Conservation (phyloP, 352 stramenopile genomes). For the Halophytophthora polymorphica region DNA sequence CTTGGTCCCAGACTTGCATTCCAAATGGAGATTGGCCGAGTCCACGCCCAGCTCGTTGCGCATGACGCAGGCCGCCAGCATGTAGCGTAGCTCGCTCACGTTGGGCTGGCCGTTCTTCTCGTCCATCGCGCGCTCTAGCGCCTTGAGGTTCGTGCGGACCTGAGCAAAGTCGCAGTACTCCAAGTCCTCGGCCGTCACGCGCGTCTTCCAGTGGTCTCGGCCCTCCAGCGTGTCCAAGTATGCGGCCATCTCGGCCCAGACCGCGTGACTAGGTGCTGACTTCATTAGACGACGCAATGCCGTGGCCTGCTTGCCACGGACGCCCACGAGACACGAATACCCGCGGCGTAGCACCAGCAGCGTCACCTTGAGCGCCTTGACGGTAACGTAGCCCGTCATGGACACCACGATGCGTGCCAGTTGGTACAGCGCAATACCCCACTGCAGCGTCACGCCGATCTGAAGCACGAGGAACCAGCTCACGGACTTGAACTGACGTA, state of each 20-base stretch:
- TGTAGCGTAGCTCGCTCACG: constrained; percentile 53
- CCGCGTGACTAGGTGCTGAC: constrained; percentile 34
- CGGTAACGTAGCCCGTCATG: constrained; percentile 44
- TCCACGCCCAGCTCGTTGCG: constrained; percentile 68
- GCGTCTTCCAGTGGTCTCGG: constrained; percentile 59
- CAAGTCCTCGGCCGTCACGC: constrained; percentile 40
- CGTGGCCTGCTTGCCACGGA: constrained; percentile 48
- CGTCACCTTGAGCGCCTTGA: constrained; percentile 55
- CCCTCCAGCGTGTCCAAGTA: constrained; percentile 59
- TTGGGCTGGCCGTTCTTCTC: constrained; percentile 25
- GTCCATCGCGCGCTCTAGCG: constrained; percentile 25
- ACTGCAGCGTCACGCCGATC: constrained; percentile 56
- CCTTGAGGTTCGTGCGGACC: constrained; percentile 35
- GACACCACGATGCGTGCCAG: constrained; percentile 57
- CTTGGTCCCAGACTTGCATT: constrained; percentile 64
- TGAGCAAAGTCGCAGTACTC: constrained; percentile 68
- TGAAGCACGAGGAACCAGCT: constrained; percentile 63
- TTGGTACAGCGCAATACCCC: constrained; percentile 66
- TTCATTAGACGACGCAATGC: constrained; percentile 60
- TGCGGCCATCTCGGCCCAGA: constrained; percentile 59
- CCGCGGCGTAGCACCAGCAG: constrained; percentile 23
- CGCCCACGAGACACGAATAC: constrained; percentile 35
- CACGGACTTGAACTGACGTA: constrained; percentile 58
- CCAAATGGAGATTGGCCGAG: constrained; percentile 48
- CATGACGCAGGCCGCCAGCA: constrained; percentile 62